Percentiles rank a stretch among this genome's conserved stretches.
These are phyloP conservation scores for Tetracladium maxilliforme DNA, from an alignment of 2,329 filamentous ascomycete genomes.

Conservation along the genomic window DNA sequence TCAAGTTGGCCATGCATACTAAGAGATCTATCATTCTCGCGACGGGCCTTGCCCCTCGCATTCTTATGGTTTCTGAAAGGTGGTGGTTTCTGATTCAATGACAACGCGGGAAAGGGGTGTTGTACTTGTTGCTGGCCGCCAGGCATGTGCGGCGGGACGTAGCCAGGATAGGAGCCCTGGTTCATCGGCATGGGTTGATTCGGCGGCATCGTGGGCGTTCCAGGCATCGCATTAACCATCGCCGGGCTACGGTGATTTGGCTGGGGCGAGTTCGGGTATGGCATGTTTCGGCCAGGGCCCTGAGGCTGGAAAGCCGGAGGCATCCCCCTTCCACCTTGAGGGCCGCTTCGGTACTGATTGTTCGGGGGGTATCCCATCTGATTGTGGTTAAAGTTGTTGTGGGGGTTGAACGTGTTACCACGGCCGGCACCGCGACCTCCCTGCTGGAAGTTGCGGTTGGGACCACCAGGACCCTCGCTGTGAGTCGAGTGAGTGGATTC, in stretches of 20 bases:
- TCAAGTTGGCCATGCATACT: no score
- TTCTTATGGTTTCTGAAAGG: slow-evolving; percentile 31
- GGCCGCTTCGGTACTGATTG: slow-evolving; percentile 11
- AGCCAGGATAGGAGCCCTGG: slow-evolving; percentile 30
- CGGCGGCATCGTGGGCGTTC: slow-evolving; percentile 57
- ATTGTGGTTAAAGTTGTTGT: slow-evolving; percentile 30
- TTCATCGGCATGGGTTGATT: slow-evolving; percentile 48
- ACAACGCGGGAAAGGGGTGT: slow-evolving; percentile 21
- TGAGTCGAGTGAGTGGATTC: slow-evolving; percentile 77
- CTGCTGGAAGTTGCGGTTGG: slow-evolving; percentile 31
- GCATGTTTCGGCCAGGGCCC: slow-evolving; percentile 26
- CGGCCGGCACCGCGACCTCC: slow-evolving; percentile 31
- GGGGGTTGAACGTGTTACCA: slow-evolving; percentile 32
- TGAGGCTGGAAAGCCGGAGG: slow-evolving; percentile 27
- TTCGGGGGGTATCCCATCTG: slow-evolving; percentile 36
- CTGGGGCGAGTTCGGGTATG: slow-evolving; percentile 51
- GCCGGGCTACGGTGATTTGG: slow-evolving; percentile 50
- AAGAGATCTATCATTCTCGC: no score
- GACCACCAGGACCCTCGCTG: slow-evolving; percentile 46
- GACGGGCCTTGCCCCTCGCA: no score
- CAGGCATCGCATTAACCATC: slow-evolving; percentile 48
- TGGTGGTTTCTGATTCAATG: slow-evolving; percentile 19
- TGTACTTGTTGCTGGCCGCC: slow-evolving; percentile 34
- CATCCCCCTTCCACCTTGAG: slow-evolving; percentile 34
- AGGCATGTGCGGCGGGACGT: slow-evolving; percentile 16